Conservation (phyloP, 345 rosid genomes). For the Salix purpurea region DNA sequence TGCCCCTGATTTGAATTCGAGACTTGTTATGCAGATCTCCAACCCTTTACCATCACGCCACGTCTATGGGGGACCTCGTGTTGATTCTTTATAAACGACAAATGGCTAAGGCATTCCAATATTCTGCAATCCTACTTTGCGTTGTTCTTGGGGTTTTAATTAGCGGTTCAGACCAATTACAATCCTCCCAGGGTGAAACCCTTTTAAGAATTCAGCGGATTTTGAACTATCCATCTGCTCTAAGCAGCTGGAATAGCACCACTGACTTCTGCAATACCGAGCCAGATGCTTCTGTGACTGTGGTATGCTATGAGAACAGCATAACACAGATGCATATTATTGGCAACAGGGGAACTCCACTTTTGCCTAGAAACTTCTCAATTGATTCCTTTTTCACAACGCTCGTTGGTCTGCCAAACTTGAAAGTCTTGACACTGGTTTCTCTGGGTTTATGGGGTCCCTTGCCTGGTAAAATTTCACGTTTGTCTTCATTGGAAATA, state of each 20-base stretch:
- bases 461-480: constrained; percentile 63
- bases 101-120: constrained; percentile 42
- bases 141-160: constrained; percentile 34
- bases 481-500: constrained; percentile 66
- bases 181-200: constrained; percentile 67
- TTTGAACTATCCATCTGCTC: constrained; percentile 54
- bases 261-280: constrained; percentile 81
- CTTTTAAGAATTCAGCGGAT: constrained; percentile 65
- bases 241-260: constrained; percentile 62
- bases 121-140: constrained; percentile 31
- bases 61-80: background rate
- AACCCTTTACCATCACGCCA: too few relatives aligned
- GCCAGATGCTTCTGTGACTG: constrained; percentile 57
- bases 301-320: constrained; percentile 75
- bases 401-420: constrained; percentile 59
- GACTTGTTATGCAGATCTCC: too few relatives aligned
- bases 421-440: constrained; percentile 79
- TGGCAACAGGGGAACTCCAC: constrained; percentile 47
- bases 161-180: constrained; percentile 53
- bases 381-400: constrained; percentile 72
- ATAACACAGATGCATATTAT: constrained; percentile 77
- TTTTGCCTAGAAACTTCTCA: constrained; percentile 65
- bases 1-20: too few relatives aligned
- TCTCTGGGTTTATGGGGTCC: constrained; percentile 93
- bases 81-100: constrained; percentile 17